Evolutionary conservation across 257 asterid genomes (phyloP).

Genomic region (Ilex aquifolium): DNA sequence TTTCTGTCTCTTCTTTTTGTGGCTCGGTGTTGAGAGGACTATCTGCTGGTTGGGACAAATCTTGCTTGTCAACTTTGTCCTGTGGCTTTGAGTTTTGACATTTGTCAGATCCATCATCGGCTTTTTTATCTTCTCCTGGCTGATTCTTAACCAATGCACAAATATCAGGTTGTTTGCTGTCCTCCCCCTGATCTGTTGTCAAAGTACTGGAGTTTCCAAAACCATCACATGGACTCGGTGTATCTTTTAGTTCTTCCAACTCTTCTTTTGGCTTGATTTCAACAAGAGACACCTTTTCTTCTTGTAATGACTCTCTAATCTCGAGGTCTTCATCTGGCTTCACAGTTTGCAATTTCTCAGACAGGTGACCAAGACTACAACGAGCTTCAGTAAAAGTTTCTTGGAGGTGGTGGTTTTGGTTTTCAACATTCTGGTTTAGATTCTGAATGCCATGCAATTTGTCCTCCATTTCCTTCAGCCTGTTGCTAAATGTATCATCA

Average conservation of each 20-base stretch:
- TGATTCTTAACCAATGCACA: constrained; percentile 13
- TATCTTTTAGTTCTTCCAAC: constrained; percentile 7
- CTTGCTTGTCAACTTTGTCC: constrained; percentile 17
- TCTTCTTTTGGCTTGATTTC: constrained; percentile 9
- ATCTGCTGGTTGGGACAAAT: constrained; percentile 2
- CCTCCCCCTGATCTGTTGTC: constrained; percentile 21
- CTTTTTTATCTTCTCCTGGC: constrained; percentile 10
- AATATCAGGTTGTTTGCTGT: constrained; percentile 9
- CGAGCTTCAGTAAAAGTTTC: constrained; percentile 49
- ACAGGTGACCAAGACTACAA: constrained; percentile 47
- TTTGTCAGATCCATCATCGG: constrained; percentile 21
- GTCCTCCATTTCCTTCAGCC: constrained; percentile 61
- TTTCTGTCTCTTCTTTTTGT: constrained; percentile 12
- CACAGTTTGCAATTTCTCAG: constrained; percentile 47
- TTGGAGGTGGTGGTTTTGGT: constrained; percentile 45
- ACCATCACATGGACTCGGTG: background rate
- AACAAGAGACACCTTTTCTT: constrained; percentile 2
- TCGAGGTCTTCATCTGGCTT: constrained; percentile 11
- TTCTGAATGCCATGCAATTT: constrained; percentile 39
- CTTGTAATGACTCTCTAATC: constrained; percentile 8
- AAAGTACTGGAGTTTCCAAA: constrained; percentile 5
- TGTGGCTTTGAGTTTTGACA: constrained; percentile 16
- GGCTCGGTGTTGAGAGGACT: constrained; percentile 14
- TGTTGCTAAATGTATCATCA: constrained; percentile 27
- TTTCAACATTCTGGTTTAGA: constrained; percentile 51